These are phyloP conservation scores for Mortierella sp. DNA, from an alignment of 371 early-diverging fungal species.

Conservation along the genomic window DNA sequence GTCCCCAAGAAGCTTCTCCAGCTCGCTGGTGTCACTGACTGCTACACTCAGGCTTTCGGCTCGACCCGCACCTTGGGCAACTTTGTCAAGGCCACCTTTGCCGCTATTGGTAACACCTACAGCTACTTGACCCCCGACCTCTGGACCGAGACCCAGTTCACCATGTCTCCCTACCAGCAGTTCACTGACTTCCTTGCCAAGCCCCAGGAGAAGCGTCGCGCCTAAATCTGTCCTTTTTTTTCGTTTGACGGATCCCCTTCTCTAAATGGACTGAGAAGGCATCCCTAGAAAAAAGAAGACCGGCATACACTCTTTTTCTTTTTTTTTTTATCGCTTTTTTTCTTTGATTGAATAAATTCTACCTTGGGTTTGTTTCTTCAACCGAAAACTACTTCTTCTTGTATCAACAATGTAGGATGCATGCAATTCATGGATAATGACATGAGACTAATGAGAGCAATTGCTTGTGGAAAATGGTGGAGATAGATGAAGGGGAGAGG, in stretches of 20 bases:
- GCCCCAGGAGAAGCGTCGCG: slow-evolving; percentile 57
- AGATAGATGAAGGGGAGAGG: not conserved
- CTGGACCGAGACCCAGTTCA: slow-evolving; percentile 93
- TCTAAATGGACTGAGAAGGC: slow-evolving; percentile 9
- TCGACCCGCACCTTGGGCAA: slow-evolving; percentile 95
- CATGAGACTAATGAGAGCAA: no score
- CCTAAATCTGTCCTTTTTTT: slow-evolving; percentile 20
- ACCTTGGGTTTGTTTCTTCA: not conserved
- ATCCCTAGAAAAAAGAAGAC: slow-evolving; percentile 1
- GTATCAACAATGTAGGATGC: no score
- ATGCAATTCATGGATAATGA: no score
- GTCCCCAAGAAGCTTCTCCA: slow-evolving; percentile 98
- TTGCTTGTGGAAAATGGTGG: no score
- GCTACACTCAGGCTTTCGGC: slow-evolving; percentile 97
- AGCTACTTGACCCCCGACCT: slow-evolving; percentile 98
- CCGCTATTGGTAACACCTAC: slow-evolving; percentile 98
- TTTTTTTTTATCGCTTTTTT: slow-evolving; percentile 17
- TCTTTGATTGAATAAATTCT: not conserved
- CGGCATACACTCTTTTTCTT: slow-evolving; percentile 15
- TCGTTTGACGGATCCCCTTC: slow-evolving; percentile 7
- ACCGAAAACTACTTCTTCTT: not conserved
- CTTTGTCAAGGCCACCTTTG: slow-evolving; percentile 99
- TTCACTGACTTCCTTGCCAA: slow-evolving; percentile 90
- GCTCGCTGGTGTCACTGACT: slow-evolving; percentile 99
- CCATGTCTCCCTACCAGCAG: slow-evolving; percentile 94